Evolutionary conservation across 495 filamentous ascomycete species (phyloP).

Genomic region (Apiosordaria backusii): DNA sequence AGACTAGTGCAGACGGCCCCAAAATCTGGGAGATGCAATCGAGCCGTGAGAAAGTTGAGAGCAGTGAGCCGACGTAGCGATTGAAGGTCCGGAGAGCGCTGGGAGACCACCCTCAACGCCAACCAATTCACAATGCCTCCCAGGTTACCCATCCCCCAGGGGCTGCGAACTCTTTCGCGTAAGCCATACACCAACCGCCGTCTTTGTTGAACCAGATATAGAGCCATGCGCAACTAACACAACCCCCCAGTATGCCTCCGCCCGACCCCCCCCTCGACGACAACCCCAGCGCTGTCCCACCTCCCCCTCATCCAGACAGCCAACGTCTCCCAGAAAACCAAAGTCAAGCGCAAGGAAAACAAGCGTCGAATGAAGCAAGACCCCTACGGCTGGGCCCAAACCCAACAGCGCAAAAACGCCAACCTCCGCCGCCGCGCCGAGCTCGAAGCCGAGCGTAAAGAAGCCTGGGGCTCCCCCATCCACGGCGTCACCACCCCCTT

Average conservation of each 20-base stretch:
- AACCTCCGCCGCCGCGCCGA: conserved; percentile 69
- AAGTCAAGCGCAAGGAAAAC: conserved; percentile 36
- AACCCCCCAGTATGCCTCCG: conserved; percentile 45
- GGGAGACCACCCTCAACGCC: conserved; percentile 14
- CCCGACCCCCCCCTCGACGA: conserved; percentile 35
- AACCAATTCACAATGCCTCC: conserved; percentile 61
- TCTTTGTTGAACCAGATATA: conserved; percentile 2
- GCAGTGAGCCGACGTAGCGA: conserved; percentile 14
- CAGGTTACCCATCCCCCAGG: conserved; percentile 61
- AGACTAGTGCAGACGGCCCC: conserved; percentile 22
- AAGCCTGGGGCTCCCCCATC: conserved; percentile 68
- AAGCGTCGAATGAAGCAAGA: conserved; percentile 54
- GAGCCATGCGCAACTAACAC: conserved; percentile 1
- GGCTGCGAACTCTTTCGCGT: conserved; percentile 62
- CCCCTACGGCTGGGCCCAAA: conserved; percentile 65
- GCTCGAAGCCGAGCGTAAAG: conserved; percentile 58
- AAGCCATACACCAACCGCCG: conserved; percentile 25
- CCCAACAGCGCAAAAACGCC: conserved; percentile 72
- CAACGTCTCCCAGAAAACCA: conserved; percentile 31
- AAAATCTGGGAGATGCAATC: conserved; percentile 29
- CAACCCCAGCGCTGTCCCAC: conserved; percentile 29
- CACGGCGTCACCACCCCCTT: conserved; percentile 76
- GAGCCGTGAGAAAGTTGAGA: conserved; percentile 27
- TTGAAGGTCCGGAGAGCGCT: conserved; percentile 23
- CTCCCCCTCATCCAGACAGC: conserved; percentile 51